Conservation (phyloP, 441 rosid species). For the Pelargonium australe region DNA sequence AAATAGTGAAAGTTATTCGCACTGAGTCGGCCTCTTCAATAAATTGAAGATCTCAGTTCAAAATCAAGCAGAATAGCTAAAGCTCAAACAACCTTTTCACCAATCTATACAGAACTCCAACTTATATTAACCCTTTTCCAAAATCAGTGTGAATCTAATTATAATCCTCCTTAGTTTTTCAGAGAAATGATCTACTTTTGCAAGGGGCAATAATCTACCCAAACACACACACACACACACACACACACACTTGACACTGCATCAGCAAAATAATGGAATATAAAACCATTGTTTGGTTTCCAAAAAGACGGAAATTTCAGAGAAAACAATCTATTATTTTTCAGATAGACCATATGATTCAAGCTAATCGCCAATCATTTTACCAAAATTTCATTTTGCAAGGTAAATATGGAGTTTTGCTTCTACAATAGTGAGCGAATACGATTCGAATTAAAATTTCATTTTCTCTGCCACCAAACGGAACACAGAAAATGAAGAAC, state of each 20-base stretch:
- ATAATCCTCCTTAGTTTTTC: no score
- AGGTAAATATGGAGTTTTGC: background rate
- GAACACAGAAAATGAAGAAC: background rate
- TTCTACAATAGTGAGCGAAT: background rate
- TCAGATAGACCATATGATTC: background rate
- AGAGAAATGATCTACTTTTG: background rate
- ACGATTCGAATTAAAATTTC: background rate
- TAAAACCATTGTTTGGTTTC: background rate
- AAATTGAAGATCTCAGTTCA: background rate
- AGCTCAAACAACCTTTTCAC: background rate
- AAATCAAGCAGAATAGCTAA: background rate
- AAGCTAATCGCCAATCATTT: background rate
- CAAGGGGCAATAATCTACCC: background rate
- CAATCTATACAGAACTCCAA: background rate
- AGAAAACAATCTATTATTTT: background rate
- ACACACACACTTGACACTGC: background rate
- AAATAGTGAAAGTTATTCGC: background rate
- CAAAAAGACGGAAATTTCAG: background rate
- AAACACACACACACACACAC: background rate
- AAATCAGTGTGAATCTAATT: background rate
- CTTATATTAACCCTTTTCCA: background rate
- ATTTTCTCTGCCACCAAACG: slow-evolving; percentile 18
- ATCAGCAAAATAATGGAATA: background rate
- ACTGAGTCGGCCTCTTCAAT: background rate
- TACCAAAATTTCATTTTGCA: background rate